Conservation (phyloP, 352 stramenopile species). For the Pythium phragmiticola region DNA sequence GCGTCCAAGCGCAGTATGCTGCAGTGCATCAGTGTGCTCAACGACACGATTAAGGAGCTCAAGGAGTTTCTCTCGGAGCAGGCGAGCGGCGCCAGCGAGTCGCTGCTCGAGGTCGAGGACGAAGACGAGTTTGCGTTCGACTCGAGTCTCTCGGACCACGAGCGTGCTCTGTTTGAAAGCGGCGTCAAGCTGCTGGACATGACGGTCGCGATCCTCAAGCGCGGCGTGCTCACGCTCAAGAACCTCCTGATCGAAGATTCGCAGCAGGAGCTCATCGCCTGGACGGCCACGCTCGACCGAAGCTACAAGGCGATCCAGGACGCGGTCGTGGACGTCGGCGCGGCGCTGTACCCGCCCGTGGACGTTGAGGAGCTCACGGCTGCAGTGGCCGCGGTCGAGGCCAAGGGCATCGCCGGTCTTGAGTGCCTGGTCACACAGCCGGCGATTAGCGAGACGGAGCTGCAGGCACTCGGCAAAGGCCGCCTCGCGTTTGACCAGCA, state of each 20-base stretch:
- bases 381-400: conserved; percentile 38
- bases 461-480: conserved; percentile 41
- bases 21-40: conserved; percentile 80
- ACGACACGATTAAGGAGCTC: conserved; percentile 79
- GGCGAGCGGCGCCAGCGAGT: conserved; percentile 16
- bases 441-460: conserved; percentile 36
- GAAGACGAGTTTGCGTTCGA: conserved; percentile 82
- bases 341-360: conserved; percentile 76
- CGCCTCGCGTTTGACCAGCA: conserved; percentile 58
- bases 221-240: conserved; percentile 79
- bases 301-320: conserved; percentile 64
- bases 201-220: conserved; percentile 74
- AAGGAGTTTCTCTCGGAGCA: conserved; percentile 71
- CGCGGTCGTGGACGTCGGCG: conserved; percentile 77
- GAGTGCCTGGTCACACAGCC: conserved; percentile 53
- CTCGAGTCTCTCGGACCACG: conserved; percentile 62
- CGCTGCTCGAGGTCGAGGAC: conserved; percentile 53
- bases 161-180: conserved; percentile 65
- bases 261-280: conserved; percentile 60
- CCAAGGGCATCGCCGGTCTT: conserved; percentile 37
- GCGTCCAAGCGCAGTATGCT: conserved; percentile 86
- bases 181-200: conserved; percentile 73
- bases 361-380: conserved; percentile 54
- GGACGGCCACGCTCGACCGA: conserved; percentile 65
- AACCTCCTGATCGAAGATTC: conserved; percentile 59